These are phyloP conservation scores for Acanthamoeba polyphaga DNA, from an alignment of 208 protist genomes.

Conservation along the genomic window DNA sequence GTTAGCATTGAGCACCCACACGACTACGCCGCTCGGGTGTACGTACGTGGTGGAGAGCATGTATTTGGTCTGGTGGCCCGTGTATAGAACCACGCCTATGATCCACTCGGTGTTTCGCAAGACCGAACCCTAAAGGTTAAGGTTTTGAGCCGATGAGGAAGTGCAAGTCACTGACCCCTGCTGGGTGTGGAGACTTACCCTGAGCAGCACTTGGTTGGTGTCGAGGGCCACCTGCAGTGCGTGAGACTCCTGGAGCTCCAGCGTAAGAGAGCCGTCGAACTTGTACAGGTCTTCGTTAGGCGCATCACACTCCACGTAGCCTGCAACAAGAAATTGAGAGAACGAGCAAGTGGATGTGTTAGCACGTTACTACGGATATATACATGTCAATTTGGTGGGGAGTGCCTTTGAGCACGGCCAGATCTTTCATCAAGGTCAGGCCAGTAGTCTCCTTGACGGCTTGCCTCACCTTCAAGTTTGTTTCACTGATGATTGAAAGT, in stretches of 20 bases:
- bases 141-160: not conserved
- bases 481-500: constrained; percentile 24
- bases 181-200: constrained; percentile 18
- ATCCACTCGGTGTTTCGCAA: constrained; percentile 93
- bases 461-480: constrained; percentile 60
- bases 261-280: constrained; percentile 59
- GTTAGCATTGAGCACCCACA: constrained; percentile 68
- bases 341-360: not conserved
- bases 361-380: not conserved
- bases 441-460: constrained; percentile 58
- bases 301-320: constrained; percentile 51
- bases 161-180: not conserved
- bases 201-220: constrained; percentile 40
- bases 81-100: constrained; percentile 95
- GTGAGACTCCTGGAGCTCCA: not conserved
- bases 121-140: constrained; percentile 46
- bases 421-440: not conserved
- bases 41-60: constrained; percentile 60
- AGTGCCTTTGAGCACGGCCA: not conserved
- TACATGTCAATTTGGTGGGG: not conserved
- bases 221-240: constrained; percentile 34
- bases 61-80: constrained; percentile 89
- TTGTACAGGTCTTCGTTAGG: constrained; percentile 68
- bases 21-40: not conserved
- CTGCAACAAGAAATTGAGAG: not conserved